Base-by-base conservation (phyloP, 345 rosid genomes). In the Pugionium cornutum region DNA sequence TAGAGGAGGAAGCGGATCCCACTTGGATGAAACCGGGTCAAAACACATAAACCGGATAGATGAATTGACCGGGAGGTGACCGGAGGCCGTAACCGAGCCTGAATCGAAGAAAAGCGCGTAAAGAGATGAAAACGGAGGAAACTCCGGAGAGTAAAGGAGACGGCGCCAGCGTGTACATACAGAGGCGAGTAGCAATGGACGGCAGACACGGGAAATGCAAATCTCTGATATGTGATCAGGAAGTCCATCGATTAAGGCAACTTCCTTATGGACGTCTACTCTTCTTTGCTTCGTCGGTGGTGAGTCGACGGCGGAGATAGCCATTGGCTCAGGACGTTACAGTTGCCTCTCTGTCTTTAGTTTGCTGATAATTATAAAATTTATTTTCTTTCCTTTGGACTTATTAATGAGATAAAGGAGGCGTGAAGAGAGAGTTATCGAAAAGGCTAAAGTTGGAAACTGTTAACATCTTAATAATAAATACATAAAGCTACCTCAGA, bases 91-190 rank as follows among this genome's bases (percentile, higher is more conserved):
- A 49, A 45, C 75, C 7, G 63, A 30, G 8, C 5, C 9, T 1
- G 83, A 60, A 5, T 59, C 63, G 28, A 77, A 72, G 41, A 79
- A 72, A 31, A 80, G 67, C 18, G 76, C 79, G 51, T 79, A 80
- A 9, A 85, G 75, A 26, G 84, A 78, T 9, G 65, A 47, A 60
- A 79, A 85, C 7, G 84, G 75, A 53, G 82, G 80, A 63, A 83
- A 75, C 9, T 49, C 64, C 26, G 80, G 72, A 2, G 86, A 85
- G 75, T 81, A 81, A 2, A 83, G 70, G 31, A 83, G 76, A 53
- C 80, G 80, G 33, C 86, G 81, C 87, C 87, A 81, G 56, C 82
- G 62, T 51, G 43, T 72, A 69, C 80, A 81, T 5, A 85, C 82
- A 46, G 82, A 80, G 78, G 76, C 36, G 68, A 85, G 73, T n/a